Conservation (phyloP, 495 filamentous ascomycete genomes). For the Chlorociboria aeruginascens region DNA sequence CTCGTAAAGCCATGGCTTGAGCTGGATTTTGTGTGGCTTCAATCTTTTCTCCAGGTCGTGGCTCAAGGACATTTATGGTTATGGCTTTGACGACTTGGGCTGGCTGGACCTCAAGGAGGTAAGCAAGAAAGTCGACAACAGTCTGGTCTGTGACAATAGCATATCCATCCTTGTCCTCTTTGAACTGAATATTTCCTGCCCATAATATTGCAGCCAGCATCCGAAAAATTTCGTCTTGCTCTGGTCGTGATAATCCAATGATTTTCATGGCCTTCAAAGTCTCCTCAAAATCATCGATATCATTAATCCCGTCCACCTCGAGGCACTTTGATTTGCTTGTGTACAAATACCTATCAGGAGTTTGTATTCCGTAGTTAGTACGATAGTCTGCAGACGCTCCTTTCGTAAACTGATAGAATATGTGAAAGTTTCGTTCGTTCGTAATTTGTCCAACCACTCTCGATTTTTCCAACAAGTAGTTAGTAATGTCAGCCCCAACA, state of each 20-base stretch:
- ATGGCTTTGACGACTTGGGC: slow-evolving; percentile 75
- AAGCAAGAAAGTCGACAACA: slow-evolving; percentile 86
- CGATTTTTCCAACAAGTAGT: slow-evolving; percentile 92
- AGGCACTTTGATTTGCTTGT: slow-evolving; percentile 89
- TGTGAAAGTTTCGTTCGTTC: slow-evolving; percentile 97
- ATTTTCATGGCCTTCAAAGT: slow-evolving; percentile 90
- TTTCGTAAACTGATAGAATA: slow-evolving; percentile 99
- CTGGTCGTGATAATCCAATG: slow-evolving; percentile 76
- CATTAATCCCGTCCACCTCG: slow-evolving; percentile 88
- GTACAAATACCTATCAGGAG: slow-evolving; percentile 89
- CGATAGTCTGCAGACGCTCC: slow-evolving; percentile 78
- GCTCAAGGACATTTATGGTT: slow-evolving; percentile 82
- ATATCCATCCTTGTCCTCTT: slow-evolving; percentile 81
- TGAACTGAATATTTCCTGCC: slow-evolving; percentile 87
- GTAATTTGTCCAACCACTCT: slow-evolving; percentile 91
- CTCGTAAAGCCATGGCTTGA: slow-evolving; percentile 85
- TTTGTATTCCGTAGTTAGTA: slow-evolving; percentile 77
- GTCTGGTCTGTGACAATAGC: slow-evolving; percentile 76
- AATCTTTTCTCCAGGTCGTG: slow-evolving; percentile 73
- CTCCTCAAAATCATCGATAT: slow-evolving; percentile 79
- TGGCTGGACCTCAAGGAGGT: slow-evolving; percentile 80
- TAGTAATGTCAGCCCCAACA: slow-evolving; percentile 93
- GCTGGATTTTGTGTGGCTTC: slow-evolving; percentile 84
- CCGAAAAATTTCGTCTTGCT: slow-evolving; percentile 95
- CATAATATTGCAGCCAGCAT: slow-evolving; percentile 90